These are phyloP conservation scores for Pyronema omphalodes DNA, from an alignment of 495 filamentous ascomycete genomes.

Conservation along the genomic window DNA sequence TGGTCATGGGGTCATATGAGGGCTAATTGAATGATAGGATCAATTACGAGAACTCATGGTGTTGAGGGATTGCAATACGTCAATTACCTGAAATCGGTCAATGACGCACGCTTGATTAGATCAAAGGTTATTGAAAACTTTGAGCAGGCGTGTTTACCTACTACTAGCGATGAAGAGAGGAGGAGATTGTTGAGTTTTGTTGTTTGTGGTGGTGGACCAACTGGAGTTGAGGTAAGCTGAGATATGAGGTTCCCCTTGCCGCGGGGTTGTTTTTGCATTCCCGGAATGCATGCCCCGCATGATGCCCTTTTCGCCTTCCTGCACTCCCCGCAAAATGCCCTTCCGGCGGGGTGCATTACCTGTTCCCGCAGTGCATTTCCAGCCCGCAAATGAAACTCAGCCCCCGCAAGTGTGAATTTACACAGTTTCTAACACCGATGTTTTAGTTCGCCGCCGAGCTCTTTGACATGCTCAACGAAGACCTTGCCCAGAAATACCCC, in stretches of 20 bases:
- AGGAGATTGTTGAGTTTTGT: conserved; percentile 82
- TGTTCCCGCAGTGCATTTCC: too few species aligned
- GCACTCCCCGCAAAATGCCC: too few species aligned
- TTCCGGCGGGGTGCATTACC: too few species aligned
- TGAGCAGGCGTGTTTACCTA: conserved; percentile 82
- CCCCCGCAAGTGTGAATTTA: too few species aligned
- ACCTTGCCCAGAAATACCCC: conserved; percentile 64
- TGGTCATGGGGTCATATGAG: background rate
- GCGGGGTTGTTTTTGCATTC: too few species aligned
- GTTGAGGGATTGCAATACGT: conserved; percentile 91
- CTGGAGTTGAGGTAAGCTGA: conserved; percentile 53
- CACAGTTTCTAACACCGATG: background rate
- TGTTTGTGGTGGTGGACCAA: conserved; percentile 84
- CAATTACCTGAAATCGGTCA: conserved; percentile 83
- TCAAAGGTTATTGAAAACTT: conserved; percentile 84
- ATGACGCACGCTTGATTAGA: conserved; percentile 74
- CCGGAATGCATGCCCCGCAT: too few species aligned
- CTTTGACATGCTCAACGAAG: conserved; percentile 91
- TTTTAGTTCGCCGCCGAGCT: conserved; percentile 73
- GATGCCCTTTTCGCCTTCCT: too few species aligned
- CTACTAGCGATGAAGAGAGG: conserved; percentile 76
- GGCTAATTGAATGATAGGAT: conserved; percentile 35
- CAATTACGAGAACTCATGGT: conserved; percentile 82
- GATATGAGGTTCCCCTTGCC: background rate
- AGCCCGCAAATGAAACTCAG: too few species aligned